A percentile compares a stretch with the other conserved stretches of the same genome.
Evolutionary conservation across 495 filamentous ascomycete genomes (phyloP).

Genomic region (Corynascus novoguineensis): DNA sequence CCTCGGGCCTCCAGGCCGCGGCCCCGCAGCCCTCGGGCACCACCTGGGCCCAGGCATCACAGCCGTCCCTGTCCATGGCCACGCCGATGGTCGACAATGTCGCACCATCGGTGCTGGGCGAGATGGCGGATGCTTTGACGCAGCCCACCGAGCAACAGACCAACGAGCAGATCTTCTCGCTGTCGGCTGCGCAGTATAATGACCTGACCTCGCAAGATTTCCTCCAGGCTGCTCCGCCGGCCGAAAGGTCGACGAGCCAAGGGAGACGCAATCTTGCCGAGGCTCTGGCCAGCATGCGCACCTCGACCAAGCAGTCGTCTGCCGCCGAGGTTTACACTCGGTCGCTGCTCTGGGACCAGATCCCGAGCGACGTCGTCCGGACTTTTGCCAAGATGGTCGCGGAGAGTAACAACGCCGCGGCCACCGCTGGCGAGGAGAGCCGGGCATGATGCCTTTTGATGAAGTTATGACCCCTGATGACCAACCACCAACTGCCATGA

Average conservation of each 20-base stretch:
- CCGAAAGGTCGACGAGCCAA: slow-evolving; percentile 46
- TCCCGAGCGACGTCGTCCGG: slow-evolving; percentile 84
- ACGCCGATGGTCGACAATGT: slow-evolving; percentile 49
- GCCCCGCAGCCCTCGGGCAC: slow-evolving; percentile 48
- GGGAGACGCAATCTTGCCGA: slow-evolving; percentile 73
- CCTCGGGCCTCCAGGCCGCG: slow-evolving; percentile 42
- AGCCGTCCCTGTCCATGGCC: slow-evolving; percentile 47
- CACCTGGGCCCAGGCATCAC: slow-evolving; percentile 36
- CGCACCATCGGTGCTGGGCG: slow-evolving; percentile 61
- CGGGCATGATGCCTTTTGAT: slow-evolving; percentile 22
- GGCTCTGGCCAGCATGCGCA: slow-evolving; percentile 73
- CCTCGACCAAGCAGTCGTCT: slow-evolving; percentile 51
- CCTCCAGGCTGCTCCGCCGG: slow-evolving; percentile 41
- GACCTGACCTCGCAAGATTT: slow-evolving; percentile 69
- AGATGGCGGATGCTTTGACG: slow-evolving; percentile 66
- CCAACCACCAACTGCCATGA: slow-evolving; percentile 10
- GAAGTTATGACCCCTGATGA: slow-evolving; percentile 14
- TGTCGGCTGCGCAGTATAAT: slow-evolving; percentile 86
- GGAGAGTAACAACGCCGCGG: slow-evolving; percentile 42
- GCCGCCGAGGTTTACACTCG: slow-evolving; percentile 87
- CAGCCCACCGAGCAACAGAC: slow-evolving; percentile 79
- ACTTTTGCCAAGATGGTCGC: slow-evolving; percentile 88
- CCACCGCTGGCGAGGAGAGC: slow-evolving; percentile 30
- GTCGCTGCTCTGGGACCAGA: slow-evolving; percentile 89
- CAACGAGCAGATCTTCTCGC: slow-evolving; percentile 79